Evolutionary conservation across 768 basidiomycete species (phyloP), one percentile per base, ranked within the genome.

Genomic region (Nevesoporus exiguus): DNA sequence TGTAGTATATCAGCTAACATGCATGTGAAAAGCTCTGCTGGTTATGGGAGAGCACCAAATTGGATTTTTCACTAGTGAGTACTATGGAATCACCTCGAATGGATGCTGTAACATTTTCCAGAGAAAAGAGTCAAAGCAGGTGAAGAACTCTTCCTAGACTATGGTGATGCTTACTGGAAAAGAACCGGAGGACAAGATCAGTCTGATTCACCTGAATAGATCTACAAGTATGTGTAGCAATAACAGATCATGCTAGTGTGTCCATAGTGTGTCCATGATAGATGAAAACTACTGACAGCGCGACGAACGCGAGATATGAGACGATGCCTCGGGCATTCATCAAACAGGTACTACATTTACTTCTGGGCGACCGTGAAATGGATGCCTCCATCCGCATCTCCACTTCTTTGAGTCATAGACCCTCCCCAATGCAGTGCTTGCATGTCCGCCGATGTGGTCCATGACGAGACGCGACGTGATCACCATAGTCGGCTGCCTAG

Each of bases 321-420:
- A 1, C 25, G 14, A 22, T 5, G 5, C 21, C 15, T 21, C 5
- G 25, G 37, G n/a, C 9, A 21, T 15, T 48, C 19, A 19, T 65
- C 41, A 59, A 22, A 70, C 57, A 7, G 69, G 63, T 21, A 77
- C 68, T 1, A 78, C 76, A 5, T 64, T 63, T 2, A 73, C 71
- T 40, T 71, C 71, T 13, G 62, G 56, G 19, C 62, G 60, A 27
- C 74, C 75, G 59, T 78, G 75, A 51, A 77, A 76, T 25, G 75
- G 69, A 64, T 76, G 75, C 21, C 75, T 67, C 76, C 75, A 77
- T n/a, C 74, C 71, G 54, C 76, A 78, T 51, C 70, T 66, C 74
- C 75, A 77, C 52, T 74, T 73, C 29, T 73, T 67, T 11, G 55
- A 41, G 30, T 71, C 68, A 11, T 67, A 64, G 3, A 47, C 31